Base-by-base conservation (phyloP, 306 rosid species). In the Oxytropis ochrocephala region DNA sequence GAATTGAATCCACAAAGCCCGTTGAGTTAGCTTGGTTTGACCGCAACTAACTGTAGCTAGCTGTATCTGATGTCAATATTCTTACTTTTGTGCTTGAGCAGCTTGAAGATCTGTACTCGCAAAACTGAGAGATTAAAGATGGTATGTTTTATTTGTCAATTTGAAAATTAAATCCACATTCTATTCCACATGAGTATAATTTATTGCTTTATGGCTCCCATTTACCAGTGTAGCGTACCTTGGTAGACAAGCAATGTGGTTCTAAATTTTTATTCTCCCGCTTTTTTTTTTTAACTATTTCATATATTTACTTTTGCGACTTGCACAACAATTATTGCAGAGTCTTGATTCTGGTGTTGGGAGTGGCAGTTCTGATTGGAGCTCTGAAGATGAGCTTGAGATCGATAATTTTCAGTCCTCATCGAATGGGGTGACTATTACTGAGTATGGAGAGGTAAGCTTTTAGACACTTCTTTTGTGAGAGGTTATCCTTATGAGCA, bases 341-440 rank as follows among this genome's bases (percentile, higher is more conserved):
- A 86, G 59, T 57, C 91, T 73, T 69, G 55, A 81, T 74, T 92
- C 88, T 80, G 96, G 82, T 53, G 66, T 60, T 48, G 86, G 76
- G 46, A 66, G 76, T 75, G 92, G 81, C 35, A 73, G 80, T 27
- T 57, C 75, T 67, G 96, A 93, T 74, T 93, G 97, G 98, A 88
- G 85, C 75, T 80, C 90, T 10, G 98, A 93, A 7, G 98, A 93
- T 33, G 98, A 92, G 78, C 81, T 76, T 24, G 98, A 90, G 78
- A 88, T 88, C 78, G 88, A 83, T 17, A 79, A 84, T 72, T 79
- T 83, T 24, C 72, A 86, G 8, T 75, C 89, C 27, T 72, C 95
- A 6, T 44, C 85, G 32, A 70, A 75, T 74, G 85, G 88, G 43
- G 84, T 73, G 32, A 75, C 84, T 30, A 19, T 61, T 65, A 43